Conservation (phyloP, 192 early-diverging fungal genomes). For the Paraglomus occultum region DNA sequence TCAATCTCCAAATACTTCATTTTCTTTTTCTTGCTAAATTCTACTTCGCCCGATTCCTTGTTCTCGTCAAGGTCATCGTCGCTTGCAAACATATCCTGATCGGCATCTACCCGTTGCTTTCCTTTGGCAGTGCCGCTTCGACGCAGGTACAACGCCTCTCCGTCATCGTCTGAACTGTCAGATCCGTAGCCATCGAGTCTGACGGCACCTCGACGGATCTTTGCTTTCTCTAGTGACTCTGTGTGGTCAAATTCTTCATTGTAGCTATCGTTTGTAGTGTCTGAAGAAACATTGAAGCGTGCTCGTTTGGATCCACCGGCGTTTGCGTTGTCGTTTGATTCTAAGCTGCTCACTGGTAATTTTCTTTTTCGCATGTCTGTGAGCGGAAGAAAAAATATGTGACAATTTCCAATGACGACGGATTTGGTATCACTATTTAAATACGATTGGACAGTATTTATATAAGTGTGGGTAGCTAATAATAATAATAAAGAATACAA, state of each 20-base stretch:
- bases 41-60: constrained; percentile 26
- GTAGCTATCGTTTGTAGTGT: no score
- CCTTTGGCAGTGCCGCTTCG: constrained; percentile 30
- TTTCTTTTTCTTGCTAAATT: constrained; percentile 30
- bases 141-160: constrained; percentile 39
- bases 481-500: no score
- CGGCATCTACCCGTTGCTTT: constrained; percentile 34
- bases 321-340: no score
- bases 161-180: constrained; percentile 44
- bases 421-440: no score
- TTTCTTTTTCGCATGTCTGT: no score
- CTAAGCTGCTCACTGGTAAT: no score
- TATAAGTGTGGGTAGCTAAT: no score
- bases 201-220: constrained; percentile 47
- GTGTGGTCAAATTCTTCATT: constrained; percentile 45
- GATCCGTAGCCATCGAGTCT: constrained; percentile 47
- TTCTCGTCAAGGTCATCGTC: constrained; percentile 12
- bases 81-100: constrained; percentile 65
- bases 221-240: constrained; percentile 48
- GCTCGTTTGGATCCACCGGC: no score
- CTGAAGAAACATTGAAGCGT: no score
- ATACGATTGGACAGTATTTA: no score
- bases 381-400: no score
- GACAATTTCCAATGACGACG: no score
- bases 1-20: constrained; percentile 25